Evolutionary conservation across 2,329 filamentous ascomycete genomes (phyloP).

Genomic region (Sporothrix schenckii): DNA sequence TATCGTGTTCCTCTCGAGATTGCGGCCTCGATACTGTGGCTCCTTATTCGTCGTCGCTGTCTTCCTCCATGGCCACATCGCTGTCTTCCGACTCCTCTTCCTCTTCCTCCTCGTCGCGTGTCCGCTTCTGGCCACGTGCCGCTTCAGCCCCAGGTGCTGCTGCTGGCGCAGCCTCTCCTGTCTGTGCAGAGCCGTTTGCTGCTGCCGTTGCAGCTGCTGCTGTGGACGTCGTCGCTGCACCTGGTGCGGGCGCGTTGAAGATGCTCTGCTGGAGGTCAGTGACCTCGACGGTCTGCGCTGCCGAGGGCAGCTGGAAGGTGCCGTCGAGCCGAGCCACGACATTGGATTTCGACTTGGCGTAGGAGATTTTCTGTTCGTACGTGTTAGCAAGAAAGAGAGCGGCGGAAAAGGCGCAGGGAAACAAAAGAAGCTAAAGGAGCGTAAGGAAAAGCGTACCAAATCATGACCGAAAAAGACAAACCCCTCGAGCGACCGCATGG

Average conservation of each 20-base stretch:
- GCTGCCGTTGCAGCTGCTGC: slow-evolving; percentile 37
- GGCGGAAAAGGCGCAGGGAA: not conserved
- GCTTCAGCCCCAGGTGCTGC: slow-evolving; percentile 12
- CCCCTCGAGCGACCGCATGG: slow-evolving; percentile 85
- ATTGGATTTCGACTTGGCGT: slow-evolving; percentile 87
- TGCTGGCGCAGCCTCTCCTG: slow-evolving; percentile 47
- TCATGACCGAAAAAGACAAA: slow-evolving; percentile 82
- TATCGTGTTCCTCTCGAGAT: not conserved
- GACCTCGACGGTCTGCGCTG: slow-evolving; percentile 61
- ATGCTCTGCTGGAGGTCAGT: slow-evolving; percentile 79
- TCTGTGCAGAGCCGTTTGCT: not conserved
- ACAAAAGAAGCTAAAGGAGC: slow-evolving; percentile 7
- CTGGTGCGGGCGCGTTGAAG: slow-evolving; percentile 68
- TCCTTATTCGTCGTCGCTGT: slow-evolving; percentile 68
- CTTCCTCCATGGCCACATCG: slow-evolving; percentile 69
- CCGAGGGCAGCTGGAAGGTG: slow-evolving; percentile 72
- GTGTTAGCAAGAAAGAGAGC: not conserved
- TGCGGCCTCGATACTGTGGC: not conserved
- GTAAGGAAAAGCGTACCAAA: slow-evolving; percentile 63
- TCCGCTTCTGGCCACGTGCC: slow-evolving; percentile 66
- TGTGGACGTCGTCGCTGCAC: slow-evolving; percentile 53
- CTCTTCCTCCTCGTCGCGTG: slow-evolving; percentile 68
- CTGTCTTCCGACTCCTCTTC: slow-evolving; percentile 63
- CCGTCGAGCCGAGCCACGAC: slow-evolving; percentile 89
- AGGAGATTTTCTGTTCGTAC: slow-evolving; percentile 73